Base-by-base conservation (phyloP, 306 rosid genomes). In the Begonia peltatifolia region DNA sequence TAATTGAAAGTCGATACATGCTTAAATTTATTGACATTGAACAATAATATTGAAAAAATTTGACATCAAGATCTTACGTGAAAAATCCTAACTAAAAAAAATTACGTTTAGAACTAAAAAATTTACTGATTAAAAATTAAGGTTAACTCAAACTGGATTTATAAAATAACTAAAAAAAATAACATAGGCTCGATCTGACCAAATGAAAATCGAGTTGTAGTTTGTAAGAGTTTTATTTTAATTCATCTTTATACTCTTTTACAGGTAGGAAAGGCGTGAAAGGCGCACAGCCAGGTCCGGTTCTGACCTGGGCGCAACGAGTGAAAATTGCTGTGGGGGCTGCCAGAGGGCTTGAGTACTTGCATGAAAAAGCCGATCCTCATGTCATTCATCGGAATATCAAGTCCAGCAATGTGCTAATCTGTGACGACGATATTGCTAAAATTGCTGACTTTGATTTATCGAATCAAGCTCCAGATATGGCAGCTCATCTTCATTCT, bases 211-310 rank as follows among this genome's bases (percentile, higher is more conserved):
- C 1, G 1, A 3, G 4, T 20, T 3, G 23, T 20, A 20, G 23
- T 1, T 20, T 20, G 23, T 20, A 20, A 2, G 3, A 20, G 23
- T 20, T 20, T 20, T 20, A 20, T 20, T 20, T 2, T 20, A 20
- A 20, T 20, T 20, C 23, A 20, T 46, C 25, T 30, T 25, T 55
- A 46, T 42, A 48, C 14, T n/a, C 54, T 55, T 56, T 52, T 59
- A 10, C 78, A 87, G 96, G 94, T 46, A 71, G 94, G 72, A 84
- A 84, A 70, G 94, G 94, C 44, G 94, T 84, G 53, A 80, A 84
- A 71, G 94, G 94, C 60, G 94, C 94, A 56, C 86, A 84, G 62
- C 94, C 94, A 66, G 94, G 94, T 63, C 94, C 94, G 14, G 89
- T 84, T 58, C 63, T 84, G 42, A 58, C 81, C 11, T 81, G 94